Percentiles rank a stretch among this genome's conserved stretches.
These are phyloP conservation scores for Cyclostephanos tholiformis DNA, from an alignment of 108 stramenopile species.

Conservation along the genomic window DNA sequence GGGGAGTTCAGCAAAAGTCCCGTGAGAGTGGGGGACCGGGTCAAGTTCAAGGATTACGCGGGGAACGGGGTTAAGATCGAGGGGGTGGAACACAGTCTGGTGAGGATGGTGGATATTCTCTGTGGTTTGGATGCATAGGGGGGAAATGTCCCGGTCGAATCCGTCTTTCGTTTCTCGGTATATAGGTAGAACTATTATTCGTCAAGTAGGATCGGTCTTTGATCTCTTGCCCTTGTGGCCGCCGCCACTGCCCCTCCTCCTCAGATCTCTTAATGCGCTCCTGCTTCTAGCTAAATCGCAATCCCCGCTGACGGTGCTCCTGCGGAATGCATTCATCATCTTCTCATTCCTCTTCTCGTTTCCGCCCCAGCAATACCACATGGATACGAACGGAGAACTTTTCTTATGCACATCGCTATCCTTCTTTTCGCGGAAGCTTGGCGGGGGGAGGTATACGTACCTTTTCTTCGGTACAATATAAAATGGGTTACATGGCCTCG, in stretches of 20 bases:
- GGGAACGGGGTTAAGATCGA: slow-evolving; percentile 92
- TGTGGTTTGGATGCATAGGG: slow-evolving; percentile 42
- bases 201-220: not conserved
- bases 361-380: slow-evolving; percentile 92
- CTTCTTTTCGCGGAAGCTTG: slow-evolving; percentile 77
- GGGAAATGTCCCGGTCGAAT: not conserved
- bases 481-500: slow-evolving; percentile 55
- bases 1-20: slow-evolving; percentile 76
- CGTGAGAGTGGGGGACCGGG: slow-evolving; percentile 81
- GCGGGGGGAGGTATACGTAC: slow-evolving; percentile 87
- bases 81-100: slow-evolving; percentile 83
- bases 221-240: not conserved
- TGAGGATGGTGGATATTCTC: slow-evolving; percentile 92
- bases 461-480: slow-evolving; percentile 88
- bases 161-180: not conserved
- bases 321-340: slow-evolving; percentile 47
- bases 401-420: slow-evolving; percentile 87
- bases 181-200: not conserved
- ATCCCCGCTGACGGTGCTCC: slow-evolving; percentile 17
- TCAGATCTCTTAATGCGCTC: slow-evolving; percentile 84
- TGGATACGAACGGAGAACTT: slow-evolving; percentile 84
- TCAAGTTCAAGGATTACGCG: slow-evolving; percentile 95
- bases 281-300: slow-evolving; percentile 82
- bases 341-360: slow-evolving; percentile 52
- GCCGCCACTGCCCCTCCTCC: slow-evolving; percentile 47